Evolutionary conservation across 352 stramenopile genomes (phyloP), one percentile per base, ranked within the genome.

Genomic region (Phytophthora vignae): DNA sequence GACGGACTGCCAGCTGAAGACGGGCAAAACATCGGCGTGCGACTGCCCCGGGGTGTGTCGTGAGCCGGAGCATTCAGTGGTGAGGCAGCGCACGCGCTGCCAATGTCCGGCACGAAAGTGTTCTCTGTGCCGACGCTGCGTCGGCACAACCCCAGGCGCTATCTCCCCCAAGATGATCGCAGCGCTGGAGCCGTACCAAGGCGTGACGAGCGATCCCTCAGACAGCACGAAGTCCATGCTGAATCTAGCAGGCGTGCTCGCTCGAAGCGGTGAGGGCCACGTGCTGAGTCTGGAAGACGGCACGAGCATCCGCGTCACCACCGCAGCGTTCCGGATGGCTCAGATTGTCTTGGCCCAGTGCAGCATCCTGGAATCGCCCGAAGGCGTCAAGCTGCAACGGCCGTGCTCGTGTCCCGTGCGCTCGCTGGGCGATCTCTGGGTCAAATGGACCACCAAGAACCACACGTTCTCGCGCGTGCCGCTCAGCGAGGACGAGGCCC

Each of bases 81-180:
- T 84, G 12, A 84, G 86, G 42, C 88, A 94, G 71, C 84, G 85
- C n/a, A 86, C 84, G 22, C 83, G 84, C 9, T 96, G 88, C 60
- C 84, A 93, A 46, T 96, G 87, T 44, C 83, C 84, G n/a, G 88
- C 85, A 17, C 86, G 84, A 49, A 94, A 96, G 67, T 94, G 88
- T 36, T 93, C 87, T 15, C 77, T 94, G 25, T 94, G 88, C 60
- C 81, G 79, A 59, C 85, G 87, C 25, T 96, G 85, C 52, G 68
- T 94, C 14, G 73, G 63, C 57, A 96, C 85, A 19, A 84, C 74
- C 1, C 76, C 76, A 15, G 87, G 85, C 0, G 64, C 74, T 9
- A 86, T 94, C 64, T 90, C 83, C 1, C 71, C 84, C 19, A 94
- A 94, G 57, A 93, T 94, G 87, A 57, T 74, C 2, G 63, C 67